Evolutionary conservation across 495 filamentous ascomycete genomes (phyloP).

Genomic region (Penicillium ochrochloron): DNA sequence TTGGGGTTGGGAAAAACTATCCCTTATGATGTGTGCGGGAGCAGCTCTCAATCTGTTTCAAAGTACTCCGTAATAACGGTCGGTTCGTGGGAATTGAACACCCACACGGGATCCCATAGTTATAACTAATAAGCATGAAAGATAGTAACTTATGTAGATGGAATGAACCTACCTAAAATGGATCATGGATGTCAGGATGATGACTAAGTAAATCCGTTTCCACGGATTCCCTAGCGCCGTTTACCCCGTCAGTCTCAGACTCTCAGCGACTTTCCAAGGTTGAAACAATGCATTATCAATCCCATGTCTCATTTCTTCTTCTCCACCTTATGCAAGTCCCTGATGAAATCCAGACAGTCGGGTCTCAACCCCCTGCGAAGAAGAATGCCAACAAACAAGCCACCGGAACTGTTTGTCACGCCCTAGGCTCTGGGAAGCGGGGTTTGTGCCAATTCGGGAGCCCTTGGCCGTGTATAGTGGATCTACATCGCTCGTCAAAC

Average conservation of each 20-base stretch:
- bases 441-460: slow-evolving; percentile 13
- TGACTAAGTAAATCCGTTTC: not conserved
- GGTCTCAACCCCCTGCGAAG: not conserved
- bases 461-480: slow-evolving; percentile 14
- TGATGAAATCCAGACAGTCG: slow-evolving; percentile 4
- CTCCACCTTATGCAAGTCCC: not conserved
- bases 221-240: not conserved
- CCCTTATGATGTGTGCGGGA: not conserved
- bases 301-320: slow-evolving; percentile 1
- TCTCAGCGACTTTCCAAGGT: not conserved
- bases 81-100: not conserved
- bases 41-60: not conserved
- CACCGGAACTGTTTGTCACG: slow-evolving; percentile 1
- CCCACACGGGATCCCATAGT: not conserved
- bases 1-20: not conserved
- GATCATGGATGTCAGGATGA: not conserved
- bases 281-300: slow-evolving; percentile 4
- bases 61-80: not conserved
- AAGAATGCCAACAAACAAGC: slow-evolving; percentile 1
- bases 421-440: slow-evolving; percentile 1
- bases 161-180: too few relatives aligned
- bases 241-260: not conserved
- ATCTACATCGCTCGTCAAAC: not conserved
- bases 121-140: not conserved
- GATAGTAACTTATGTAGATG: not conserved